Conservation (phyloP, 345 rosid genomes). For the Linum usitatissimum region DNA sequence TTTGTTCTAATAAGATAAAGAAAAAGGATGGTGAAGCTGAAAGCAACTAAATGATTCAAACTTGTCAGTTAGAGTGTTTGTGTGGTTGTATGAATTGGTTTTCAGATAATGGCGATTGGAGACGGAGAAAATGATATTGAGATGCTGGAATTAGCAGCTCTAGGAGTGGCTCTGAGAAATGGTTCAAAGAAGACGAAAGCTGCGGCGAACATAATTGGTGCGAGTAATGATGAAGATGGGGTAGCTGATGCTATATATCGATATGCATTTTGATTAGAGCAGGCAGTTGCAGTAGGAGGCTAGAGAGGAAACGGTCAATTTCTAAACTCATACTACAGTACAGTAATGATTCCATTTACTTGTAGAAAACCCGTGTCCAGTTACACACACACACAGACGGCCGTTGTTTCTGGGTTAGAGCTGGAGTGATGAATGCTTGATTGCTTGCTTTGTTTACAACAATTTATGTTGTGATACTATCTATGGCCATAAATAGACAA, state of each 20-base stretch:
- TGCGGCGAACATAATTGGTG: slow-evolving; percentile 62
- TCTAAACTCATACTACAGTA: too few relatives aligned
- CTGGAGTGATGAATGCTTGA: too few relatives aligned
- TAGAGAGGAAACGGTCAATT: too few relatives aligned
- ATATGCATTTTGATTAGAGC: slow-evolving; percentile 46
- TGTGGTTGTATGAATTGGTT: slow-evolving; percentile 1
- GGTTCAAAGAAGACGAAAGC: slow-evolving; percentile 87
- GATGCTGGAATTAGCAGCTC: slow-evolving; percentile 83
- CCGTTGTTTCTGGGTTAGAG: too few relatives aligned
- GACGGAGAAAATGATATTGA: slow-evolving; percentile 89
- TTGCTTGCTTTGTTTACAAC: too few relatives aligned
- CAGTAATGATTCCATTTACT: too few relatives aligned
- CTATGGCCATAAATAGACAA: too few relatives aligned
- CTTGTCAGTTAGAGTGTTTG: not conserved
- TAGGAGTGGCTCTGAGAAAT: slow-evolving; percentile 73
- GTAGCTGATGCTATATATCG: slow-evolving; percentile 87
- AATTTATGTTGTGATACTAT: too few relatives aligned
- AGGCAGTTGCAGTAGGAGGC: too few relatives aligned
- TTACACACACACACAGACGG: too few relatives aligned
- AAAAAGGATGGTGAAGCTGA: not conserved
- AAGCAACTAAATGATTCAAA: not conserved
- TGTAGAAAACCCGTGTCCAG: too few relatives aligned
- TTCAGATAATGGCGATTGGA: slow-evolving; percentile 87
- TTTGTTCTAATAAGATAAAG: not conserved
- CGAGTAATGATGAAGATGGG: slow-evolving; percentile 81